Base-by-base conservation (phyloP, 176 grass and related monocot genomes). In the Eremochloa ophiuroides region DNA sequence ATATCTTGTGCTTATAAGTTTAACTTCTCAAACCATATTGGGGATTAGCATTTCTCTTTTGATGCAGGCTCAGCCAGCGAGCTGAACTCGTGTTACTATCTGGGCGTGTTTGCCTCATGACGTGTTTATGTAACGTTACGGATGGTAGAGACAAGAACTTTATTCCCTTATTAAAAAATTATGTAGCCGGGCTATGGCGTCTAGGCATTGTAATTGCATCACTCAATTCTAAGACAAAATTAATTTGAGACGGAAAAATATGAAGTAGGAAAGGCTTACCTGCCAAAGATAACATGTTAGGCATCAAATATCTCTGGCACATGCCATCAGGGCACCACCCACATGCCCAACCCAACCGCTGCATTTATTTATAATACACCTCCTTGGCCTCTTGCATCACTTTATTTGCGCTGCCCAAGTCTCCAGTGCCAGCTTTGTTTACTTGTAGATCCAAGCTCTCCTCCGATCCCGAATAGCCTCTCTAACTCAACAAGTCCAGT, bases 231-330 rank as follows among this genome's bases (percentile, higher is more conserved):
- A 39, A 62, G 62, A 30, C 13, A 25, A 60, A 20, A 60, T 27
- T 66, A 46, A n/a, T n/a, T 35, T 35, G 51, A 22, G 26, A 25
- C 17, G 15, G 22, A 28, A 16, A 69, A 12, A 5, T 30, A 14
- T 63, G 70, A 85, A 85, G 39, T 63, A 64, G 66, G 22, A 40
- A 51, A 8, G 23, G 41, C 68, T 85, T 85, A 73, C 31, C 83
- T 80, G 37, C 72, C 79, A 82, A 59, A 65, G 44, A 41, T 83
- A 83, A 78, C 86, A 83, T 34, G 71, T 59, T 33, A 23, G 74
- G 66, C 67, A 83, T 51, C 86, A 88, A 78, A 88, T 78, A 78
- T 78, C 80, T 73, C 27, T 59, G 74, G 58, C 84, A 88, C 86
- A 88, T 83, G 80, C 31, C 80, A 83, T 83, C 80, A 83, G 70